Evolutionary conservation across 208 protist species (phyloP).

Genomic region (Trichomonas gallinae): DNA sequence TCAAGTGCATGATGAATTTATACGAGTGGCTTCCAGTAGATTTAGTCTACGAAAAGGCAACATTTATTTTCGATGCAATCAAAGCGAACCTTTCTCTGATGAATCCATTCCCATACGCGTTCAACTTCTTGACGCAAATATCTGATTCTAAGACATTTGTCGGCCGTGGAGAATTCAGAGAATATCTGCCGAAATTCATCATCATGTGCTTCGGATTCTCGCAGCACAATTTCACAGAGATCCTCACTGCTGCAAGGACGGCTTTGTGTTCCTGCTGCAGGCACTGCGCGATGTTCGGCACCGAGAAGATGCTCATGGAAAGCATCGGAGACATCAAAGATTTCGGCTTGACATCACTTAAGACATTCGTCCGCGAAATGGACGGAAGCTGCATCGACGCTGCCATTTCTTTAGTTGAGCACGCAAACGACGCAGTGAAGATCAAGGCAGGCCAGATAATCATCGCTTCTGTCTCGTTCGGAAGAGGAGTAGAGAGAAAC

Average conservation of each 20-base stretch:
- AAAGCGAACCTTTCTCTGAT: not conserved
- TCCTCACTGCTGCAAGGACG: not conserved
- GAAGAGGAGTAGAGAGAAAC: not conserved
- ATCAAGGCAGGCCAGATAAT: not conserved
- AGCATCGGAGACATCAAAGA: not conserved
- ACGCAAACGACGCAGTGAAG: not conserved
- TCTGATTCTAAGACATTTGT: not conserved
- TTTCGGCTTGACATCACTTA: not conserved
- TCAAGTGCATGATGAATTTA: not conserved
- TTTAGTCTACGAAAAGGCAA: not conserved
- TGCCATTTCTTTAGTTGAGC: not conserved
- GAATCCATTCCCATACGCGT: not conserved
- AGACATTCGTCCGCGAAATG: not conserved
- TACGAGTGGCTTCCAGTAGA: not conserved
- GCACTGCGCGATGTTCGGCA: not conserved
- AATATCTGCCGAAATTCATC: not conserved
- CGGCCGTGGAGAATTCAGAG: not conserved
- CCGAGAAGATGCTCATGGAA: not conserved
- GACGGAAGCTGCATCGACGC: not conserved
- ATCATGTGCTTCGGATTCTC: not conserved
- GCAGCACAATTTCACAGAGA: not conserved
- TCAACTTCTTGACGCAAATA: not conserved
- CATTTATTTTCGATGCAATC: not conserved
- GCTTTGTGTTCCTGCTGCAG: not conserved
- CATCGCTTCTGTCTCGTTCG: not conserved